These are phyloP conservation scores for Cryptococcus maquisensis DNA, from an alignment of 1,284 basidiomycete species.

Conservation along the genomic window DNA sequence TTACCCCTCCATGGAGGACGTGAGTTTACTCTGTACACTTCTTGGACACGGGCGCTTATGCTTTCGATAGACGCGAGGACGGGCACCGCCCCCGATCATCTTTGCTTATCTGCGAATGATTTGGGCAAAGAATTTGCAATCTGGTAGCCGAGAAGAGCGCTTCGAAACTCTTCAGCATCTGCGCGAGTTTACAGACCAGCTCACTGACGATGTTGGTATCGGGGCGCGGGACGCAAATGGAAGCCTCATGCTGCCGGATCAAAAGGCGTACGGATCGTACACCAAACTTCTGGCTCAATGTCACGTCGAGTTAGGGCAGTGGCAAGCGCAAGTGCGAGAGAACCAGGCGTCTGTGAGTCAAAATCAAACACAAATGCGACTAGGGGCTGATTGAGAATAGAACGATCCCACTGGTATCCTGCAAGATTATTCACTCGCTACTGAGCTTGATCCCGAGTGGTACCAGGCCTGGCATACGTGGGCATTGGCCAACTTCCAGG, in stretches of 20 bases:
- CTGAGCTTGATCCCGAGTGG: slow-evolving; percentile 89
- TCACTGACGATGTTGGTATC: slow-evolving; percentile 70
- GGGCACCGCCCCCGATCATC: slow-evolving; percentile 91
- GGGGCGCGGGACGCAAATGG: slow-evolving; percentile 53
- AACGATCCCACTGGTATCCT: slow-evolving; percentile 76
- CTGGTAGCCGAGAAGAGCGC: slow-evolving; percentile 25
- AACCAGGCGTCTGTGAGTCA: slow-evolving; percentile 66
- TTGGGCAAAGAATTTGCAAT: slow-evolving; percentile 72
- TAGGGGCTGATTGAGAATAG: slow-evolving; percentile 45
- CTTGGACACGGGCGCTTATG: background rate
- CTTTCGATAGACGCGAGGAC: slow-evolving; percentile 54
- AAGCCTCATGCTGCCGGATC: slow-evolving; percentile 53
- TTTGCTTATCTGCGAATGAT: slow-evolving; percentile 96
- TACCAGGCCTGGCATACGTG: slow-evolving; percentile 99
- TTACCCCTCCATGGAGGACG: slow-evolving; percentile 39
- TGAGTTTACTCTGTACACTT: slow-evolving; percentile 5
- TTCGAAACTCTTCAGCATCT: slow-evolving; percentile 77
- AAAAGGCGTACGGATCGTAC: slow-evolving; percentile 65
- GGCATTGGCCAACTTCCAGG: slow-evolving; percentile 95
- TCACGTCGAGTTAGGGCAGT: slow-evolving; percentile 94
- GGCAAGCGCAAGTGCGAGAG: slow-evolving; percentile 75
- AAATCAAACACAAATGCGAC: background rate
- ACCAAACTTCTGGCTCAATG: slow-evolving; percentile 89
- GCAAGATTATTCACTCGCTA: slow-evolving; percentile 79
- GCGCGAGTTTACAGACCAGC: slow-evolving; percentile 73